These are phyloP conservation scores for Marasmius sp. DNA, from an alignment of 1,284 basidiomycete species.

Conservation along the genomic window DNA sequence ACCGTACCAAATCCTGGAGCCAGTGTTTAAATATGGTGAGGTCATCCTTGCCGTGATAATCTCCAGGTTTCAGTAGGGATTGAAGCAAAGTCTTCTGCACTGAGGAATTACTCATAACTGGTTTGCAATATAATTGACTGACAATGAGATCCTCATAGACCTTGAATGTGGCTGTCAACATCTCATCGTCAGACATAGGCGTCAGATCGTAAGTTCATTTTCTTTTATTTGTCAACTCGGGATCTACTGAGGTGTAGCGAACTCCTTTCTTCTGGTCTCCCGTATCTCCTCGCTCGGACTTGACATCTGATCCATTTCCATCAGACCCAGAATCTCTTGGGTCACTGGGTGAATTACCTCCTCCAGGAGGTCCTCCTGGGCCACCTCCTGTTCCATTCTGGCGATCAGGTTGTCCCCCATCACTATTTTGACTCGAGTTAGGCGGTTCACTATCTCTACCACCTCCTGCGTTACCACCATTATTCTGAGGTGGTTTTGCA, in stretches of 20 bases:
- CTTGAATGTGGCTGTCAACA: neutral
- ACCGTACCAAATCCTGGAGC: neutral
- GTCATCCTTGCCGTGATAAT: neutral
- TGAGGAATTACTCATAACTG: neutral
- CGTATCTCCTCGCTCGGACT: neutral
- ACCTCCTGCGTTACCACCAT: neutral
- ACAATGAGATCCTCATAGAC: neutral
- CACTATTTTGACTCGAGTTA: neutral
- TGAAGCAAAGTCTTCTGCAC: neutral
- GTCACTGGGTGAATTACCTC: neutral
- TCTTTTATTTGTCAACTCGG: neutral
- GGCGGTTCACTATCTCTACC: neutral
- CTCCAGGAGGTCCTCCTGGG: neutral
- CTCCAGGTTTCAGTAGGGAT: neutral
- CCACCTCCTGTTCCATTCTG: neutral
- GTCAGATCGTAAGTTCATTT: neutral
- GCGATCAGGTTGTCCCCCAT: too few species aligned
- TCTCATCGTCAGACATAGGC: neutral
- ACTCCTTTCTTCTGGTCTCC: neutral
- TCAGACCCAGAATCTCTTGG: neutral
- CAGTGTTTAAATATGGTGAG: neutral
- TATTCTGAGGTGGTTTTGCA: too few species aligned
- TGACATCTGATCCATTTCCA: neutral
- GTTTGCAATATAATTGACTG: neutral
- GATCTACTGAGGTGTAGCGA: neutral